Percentiles rank a stretch among this genome's conserved stretches.
Conservation (phyloP, 352 stramenopile genomes). For the Pythium aristosporum region DNA sequence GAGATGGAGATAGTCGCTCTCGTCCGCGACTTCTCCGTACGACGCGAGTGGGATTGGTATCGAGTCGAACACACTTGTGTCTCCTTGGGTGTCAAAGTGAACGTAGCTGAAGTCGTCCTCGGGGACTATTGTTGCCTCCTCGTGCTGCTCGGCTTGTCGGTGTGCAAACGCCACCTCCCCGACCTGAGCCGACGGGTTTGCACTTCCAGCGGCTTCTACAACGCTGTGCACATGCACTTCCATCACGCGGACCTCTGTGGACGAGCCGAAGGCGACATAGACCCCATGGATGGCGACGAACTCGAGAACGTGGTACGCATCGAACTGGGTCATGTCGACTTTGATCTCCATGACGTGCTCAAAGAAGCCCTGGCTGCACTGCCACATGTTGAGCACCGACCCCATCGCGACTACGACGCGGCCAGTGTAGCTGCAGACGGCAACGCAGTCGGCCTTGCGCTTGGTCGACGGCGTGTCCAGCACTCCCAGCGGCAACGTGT, state of each 20-base stretch:
- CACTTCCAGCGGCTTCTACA: conserved; percentile 29
- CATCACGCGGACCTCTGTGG: conserved; percentile 79
- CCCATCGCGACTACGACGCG: conserved; percentile 78
- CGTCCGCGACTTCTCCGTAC: conserved; percentile 50
- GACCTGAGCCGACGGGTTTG: not conserved
- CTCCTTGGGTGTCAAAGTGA: conserved; percentile 34
- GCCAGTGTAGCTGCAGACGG: conserved; percentile 82
- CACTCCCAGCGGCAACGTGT: conserved; percentile 78
- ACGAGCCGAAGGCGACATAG: conserved; percentile 73
- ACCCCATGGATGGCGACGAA: conserved; percentile 80
- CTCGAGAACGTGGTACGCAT: conserved; percentile 70
- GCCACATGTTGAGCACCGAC: conserved; percentile 80
- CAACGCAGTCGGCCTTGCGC: conserved; percentile 63
- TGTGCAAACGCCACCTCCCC: not conserved
- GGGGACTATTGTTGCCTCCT: conserved; percentile 16
- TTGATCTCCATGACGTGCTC: conserved; percentile 88
- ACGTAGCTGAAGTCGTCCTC: conserved; percentile 52
- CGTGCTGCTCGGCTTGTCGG: not conserved
- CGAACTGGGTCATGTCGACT: conserved; percentile 74
- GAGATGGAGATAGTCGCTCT: conserved; percentile 39
- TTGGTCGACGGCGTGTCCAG: conserved; percentile 55
- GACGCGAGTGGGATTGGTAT: conserved; percentile 55
- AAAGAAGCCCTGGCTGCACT: conserved; percentile 84
- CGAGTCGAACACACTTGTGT: conserved; percentile 50
- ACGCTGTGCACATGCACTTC: conserved; percentile 70